A percentile compares a stretch with the other conserved stretches of the same genome.
Conservation (phyloP, 2,329 filamentous ascomycete genomes). For the Scorias spongiosa region DNA sequence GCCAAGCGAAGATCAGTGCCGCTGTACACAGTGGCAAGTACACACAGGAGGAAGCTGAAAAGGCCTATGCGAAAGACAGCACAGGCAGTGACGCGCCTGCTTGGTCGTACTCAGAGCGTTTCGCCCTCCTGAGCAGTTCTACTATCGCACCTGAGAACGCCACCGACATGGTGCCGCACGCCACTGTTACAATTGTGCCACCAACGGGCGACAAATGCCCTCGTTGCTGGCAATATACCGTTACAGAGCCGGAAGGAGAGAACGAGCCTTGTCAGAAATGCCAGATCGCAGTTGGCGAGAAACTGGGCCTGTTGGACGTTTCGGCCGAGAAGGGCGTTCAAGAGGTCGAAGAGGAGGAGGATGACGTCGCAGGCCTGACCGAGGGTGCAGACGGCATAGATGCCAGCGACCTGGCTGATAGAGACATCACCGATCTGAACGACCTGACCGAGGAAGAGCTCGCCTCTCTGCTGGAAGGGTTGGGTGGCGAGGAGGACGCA, state of each 20-base stretch:
- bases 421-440: not conserved
- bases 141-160: not conserved
- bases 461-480: not conserved
- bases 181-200: slow-evolving; percentile 19
- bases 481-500: slow-evolving; percentile 1
- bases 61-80: slow-evolving; percentile 9
- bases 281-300: slow-evolving; percentile 42
- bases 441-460: slow-evolving; percentile 1
- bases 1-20: slow-evolving; percentile 27
- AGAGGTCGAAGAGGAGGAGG: slow-evolving; percentile 1
- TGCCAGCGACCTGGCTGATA: not conserved
- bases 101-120: not conserved
- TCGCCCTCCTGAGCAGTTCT: not conserved
- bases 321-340: slow-evolving; percentile 1
- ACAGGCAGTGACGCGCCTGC: not conserved
- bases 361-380: not conserved
- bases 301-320: not conserved
- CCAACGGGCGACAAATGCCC: slow-evolving; percentile 55
- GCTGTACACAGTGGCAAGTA: slow-evolving; percentile 23
- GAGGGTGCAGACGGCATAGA: too few species aligned
- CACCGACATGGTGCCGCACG: not conserved
- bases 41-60: slow-evolving; percentile 3
- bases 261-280: slow-evolving; percentile 60
- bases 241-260: slow-evolving; percentile 38
- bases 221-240: slow-evolving; percentile 77